Base-by-base conservation (phyloP, 441 rosid species). In the Aleurites moluccanus region DNA sequence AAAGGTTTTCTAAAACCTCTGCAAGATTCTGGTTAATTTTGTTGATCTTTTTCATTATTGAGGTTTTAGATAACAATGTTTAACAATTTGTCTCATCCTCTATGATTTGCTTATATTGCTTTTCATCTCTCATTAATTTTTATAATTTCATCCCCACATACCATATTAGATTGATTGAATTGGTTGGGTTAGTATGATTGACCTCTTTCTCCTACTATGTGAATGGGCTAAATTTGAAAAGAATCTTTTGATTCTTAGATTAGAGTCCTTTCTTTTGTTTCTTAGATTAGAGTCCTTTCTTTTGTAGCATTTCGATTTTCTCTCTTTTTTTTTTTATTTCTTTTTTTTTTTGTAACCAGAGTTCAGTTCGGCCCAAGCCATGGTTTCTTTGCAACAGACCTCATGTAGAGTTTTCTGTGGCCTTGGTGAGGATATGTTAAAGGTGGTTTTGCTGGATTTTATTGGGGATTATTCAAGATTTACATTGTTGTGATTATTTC, bases 361-460 rank as follows among this genome's bases (percentile, higher is more conserved):
- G 53, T 63, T 45, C 30, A 10, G 3, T 38, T 20, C 10, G 25
- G 15, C 30, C 28, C 69, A 28, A 40, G 21, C 45, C 78, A 47
- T 50, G 66, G 52, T 38, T 61, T 49, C 68, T 50, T 28, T 67
- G 67, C 45, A 9, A 56, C 28, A 33, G 30, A 74, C 44, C 61
- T 67, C 47, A 10, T 30, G 25, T n/a, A 14, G 35, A 20, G 30
- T 27, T 57, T 6, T 2, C 1, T 27, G 25, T 55, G 49, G 67
- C 9, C 50, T 44, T 67, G 59, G 69, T 42, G 61, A 50, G 53
- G 42, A 27, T 25, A 30, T 65, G 30, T 25, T 16, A 4, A 16
- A 33, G 44, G 42, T 45, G 57, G n/a, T 53, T 62, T 61, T 66
- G n/a, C 38, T 35, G 68, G 74, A 57, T 20, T 61, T 23, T 68